Percentiles rank a stretch among this genome's conserved stretches.
phyloP scores from a whole-genome alignment of 2,329 filamentous ascomycete species.

The Aureobasidium uvarum region DNA sequence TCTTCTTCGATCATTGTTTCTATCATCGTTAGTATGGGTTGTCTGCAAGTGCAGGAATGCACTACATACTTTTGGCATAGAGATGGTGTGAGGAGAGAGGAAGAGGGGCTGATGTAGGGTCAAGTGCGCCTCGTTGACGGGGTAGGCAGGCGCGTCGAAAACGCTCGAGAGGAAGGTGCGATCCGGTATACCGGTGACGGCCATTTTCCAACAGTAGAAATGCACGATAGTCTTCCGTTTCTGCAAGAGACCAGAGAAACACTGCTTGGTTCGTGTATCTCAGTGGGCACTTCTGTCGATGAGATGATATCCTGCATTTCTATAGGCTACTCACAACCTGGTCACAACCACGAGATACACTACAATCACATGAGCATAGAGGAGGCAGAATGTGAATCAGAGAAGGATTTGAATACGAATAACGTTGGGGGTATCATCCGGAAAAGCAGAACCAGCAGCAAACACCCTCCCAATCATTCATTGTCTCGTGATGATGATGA shows the following conservation, averaged over 20 bases:
- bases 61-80: neutral
- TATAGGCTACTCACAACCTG: neutral
- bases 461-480: neutral
- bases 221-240: neutral
- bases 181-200: neutral
- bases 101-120: neutral
- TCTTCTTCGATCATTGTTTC: neutral
- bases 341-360: neutral
- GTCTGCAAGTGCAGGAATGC: neutral
- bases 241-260: neutral
- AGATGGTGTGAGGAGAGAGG: neutral
- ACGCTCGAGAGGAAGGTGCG: neutral
- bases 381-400: neutral
- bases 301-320: neutral
- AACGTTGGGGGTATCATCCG: neutral
- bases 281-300: neutral
- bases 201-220: neutral
- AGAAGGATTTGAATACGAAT: conserved; percentile 3
- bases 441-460: neutral
- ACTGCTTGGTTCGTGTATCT: neutral
- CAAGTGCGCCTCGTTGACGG: neutral
- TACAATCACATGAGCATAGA: neutral
- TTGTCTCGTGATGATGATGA: neutral
- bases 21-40: neutral
- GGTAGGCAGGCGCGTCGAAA: neutral